phyloP scores from a whole-genome alignment of 208 protist species.

The Porcisia deanei region DNA sequence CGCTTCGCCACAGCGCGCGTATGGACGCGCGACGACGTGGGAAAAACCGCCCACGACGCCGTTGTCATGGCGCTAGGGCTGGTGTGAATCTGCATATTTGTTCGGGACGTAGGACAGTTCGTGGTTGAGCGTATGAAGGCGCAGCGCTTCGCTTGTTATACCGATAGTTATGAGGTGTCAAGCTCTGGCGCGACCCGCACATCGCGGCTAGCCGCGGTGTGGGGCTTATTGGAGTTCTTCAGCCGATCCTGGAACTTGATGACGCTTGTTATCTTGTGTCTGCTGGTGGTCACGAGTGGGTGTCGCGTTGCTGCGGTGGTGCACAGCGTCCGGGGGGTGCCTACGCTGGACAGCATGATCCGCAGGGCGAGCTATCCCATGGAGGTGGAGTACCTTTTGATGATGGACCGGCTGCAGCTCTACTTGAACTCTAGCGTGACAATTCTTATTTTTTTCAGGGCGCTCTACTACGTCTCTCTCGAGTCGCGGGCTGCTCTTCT shows the following conservation, averaged over 20 bases:
- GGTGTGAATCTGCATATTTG: conserved; percentile 1
- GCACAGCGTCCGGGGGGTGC: conserved; percentile 12
- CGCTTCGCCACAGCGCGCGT: conserved; percentile 21
- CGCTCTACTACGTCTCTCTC: conserved; percentile 20
- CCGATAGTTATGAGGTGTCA: background rate
- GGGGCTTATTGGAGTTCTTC: conserved; percentile 8
- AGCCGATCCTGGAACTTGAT: conserved; percentile 1
- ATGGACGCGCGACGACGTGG: conserved; percentile 37
- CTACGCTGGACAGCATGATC: conserved; percentile 14
- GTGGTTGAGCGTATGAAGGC: background rate
- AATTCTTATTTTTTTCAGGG: conserved; percentile 21
- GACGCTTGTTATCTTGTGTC: conserved; percentile 4
- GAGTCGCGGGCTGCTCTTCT: conserved; percentile 20
- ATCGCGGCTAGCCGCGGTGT: background rate
- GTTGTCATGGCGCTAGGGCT: conserved; percentile 29
- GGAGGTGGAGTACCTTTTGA: conserved; percentile 22
- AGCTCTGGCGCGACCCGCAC: background rate
- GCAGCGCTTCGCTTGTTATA: no score
- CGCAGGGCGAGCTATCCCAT: conserved; percentile 1
- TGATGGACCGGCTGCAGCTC: conserved; percentile 13
- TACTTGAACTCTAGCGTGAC: conserved; percentile 22
- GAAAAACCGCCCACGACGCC: conserved; percentile 19
- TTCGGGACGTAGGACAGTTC: background rate
- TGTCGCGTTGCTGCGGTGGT: conserved; percentile 11
- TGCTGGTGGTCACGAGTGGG: conserved; percentile 2